These are phyloP conservation scores for Pseudocercospora musae DNA, from an alignment of 2,329 filamentous ascomycete species.

Conservation along the genomic window DNA sequence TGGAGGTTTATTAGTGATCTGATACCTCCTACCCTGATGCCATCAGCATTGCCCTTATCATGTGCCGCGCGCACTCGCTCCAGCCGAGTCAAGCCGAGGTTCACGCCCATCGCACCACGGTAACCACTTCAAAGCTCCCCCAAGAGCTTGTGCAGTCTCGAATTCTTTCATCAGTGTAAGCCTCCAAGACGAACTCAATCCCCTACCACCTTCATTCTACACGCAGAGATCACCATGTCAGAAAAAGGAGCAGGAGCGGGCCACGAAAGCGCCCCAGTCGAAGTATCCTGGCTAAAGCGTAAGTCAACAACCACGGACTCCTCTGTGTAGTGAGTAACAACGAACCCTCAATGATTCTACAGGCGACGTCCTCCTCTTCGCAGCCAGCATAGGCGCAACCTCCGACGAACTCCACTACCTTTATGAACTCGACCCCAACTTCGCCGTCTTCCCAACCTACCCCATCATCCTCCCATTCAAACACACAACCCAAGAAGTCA, in stretches of 20 bases:
- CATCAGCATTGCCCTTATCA: background rate
- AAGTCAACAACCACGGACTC: background rate
- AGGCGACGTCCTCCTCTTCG: slow-evolving; percentile 81
- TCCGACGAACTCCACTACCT: slow-evolving; percentile 89
- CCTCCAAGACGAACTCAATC: background rate
- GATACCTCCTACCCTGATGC: background rate
- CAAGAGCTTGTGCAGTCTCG: background rate
- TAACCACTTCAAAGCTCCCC: slow-evolving; percentile 1
- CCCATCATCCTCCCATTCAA: slow-evolving; percentile 83
- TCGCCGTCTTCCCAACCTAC: slow-evolving; percentile 86
- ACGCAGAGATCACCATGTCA: slow-evolving; percentile 14
- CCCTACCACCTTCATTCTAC: background rate
- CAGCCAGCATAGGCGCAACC: slow-evolving; percentile 80
- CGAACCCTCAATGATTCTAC: background rate
- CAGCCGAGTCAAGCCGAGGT: slow-evolving; percentile 5
- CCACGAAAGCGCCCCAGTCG: slow-evolving; percentile 72
- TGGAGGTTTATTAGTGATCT: background rate
- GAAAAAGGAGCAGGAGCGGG: slow-evolving; percentile 55
- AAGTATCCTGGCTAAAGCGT: slow-evolving; percentile 68
- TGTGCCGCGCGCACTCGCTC: background rate
- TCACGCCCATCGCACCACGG: background rate
- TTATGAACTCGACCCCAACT: slow-evolving; percentile 85
- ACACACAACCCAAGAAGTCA: slow-evolving; percentile 61
- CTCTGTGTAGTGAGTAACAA: background rate
- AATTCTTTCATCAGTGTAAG: background rate